A percentile compares a stretch with the other conserved stretches of the same genome.
These are phyloP conservation scores for Blepharisma stoltei DNA, from an alignment of 73 alveolate species.

Conservation along the genomic window DNA sequence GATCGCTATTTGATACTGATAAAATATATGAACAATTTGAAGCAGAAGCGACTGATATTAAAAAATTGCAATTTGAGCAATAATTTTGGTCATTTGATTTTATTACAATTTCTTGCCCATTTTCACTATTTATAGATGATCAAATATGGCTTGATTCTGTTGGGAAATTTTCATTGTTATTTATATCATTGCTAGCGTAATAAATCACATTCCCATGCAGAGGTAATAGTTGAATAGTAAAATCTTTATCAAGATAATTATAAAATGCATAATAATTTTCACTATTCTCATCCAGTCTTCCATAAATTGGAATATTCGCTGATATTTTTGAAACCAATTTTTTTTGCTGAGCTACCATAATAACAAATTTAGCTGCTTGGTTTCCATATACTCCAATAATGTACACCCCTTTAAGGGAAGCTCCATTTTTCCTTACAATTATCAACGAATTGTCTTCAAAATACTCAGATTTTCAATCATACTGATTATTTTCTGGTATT, in stretches of 20 bases:
- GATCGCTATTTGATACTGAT: too few relatives aligned
- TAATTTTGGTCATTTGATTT: not conserved
- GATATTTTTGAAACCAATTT: not conserved
- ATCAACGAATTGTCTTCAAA: conserved; percentile 3
- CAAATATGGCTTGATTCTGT: not conserved
- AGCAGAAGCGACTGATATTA: not conserved
- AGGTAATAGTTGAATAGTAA: not conserved
- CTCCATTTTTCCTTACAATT: not conserved
- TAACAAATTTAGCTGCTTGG: not conserved
- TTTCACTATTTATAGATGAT: not conserved
- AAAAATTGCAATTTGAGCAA: conserved; percentile 2
- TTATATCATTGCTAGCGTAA: not conserved
- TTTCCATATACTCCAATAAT: conserved; percentile 1
- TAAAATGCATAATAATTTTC: not conserved
- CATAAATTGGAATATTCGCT: not conserved
- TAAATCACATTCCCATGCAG: not conserved
- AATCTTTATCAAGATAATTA: conserved; percentile 11
- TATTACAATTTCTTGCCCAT: not conserved
- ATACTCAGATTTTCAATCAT: conserved; percentile 1
- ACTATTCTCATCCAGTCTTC: not conserved
- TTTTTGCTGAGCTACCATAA: not conserved
- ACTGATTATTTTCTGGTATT: not conserved
- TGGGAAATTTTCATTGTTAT: not conserved
- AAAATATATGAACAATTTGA: too few relatives aligned
- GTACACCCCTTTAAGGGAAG: conserved; percentile 17